phyloP scores from a whole-genome alignment of 257 asterid species.

The Gentiana dahurica region DNA sequence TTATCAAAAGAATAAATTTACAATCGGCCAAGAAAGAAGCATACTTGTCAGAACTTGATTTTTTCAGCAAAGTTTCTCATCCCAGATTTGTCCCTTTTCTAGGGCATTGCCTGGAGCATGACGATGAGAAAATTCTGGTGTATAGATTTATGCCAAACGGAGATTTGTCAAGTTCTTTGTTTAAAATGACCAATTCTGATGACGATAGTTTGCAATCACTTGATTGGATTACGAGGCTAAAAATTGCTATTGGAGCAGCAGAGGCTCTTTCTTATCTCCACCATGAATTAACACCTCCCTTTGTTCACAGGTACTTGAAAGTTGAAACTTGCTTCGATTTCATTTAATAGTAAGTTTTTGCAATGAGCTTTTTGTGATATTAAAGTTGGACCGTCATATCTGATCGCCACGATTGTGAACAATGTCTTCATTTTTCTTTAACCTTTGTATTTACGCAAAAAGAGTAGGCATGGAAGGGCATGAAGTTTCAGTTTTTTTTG shows the following conservation, averaged over 20 bases:
- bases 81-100: conserved; percentile 6
- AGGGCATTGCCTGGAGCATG: conserved; percentile 9
- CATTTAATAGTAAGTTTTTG: too few relatives aligned
- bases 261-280: conserved; percentile 5
- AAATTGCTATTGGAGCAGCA: conserved; percentile 11
- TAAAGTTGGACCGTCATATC: too few relatives aligned
- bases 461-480: too few relatives aligned
- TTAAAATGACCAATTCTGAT: neutral
- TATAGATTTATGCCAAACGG: conserved; percentile 2
- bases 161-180: conserved; percentile 4
- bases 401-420: too few relatives aligned
- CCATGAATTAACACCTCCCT: conserved; percentile 8
- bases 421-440: too few relatives aligned
- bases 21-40: conserved; percentile 24
- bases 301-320: conserved; percentile 10
- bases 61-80: neutral
- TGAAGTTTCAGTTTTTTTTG: too few relatives aligned
- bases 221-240: conserved; percentile 9
- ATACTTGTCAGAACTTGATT: conserved; percentile 27
- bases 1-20: conserved; percentile 49
- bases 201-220: neutral
- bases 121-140: conserved; percentile 7
- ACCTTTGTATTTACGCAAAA: too few relatives aligned
- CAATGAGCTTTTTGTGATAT: too few relatives aligned
- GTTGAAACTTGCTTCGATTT: too few relatives aligned